A percentile compares a stretch with the other conserved stretches of the same genome.
Evolutionary conservation across 306 rosid genomes (phyloP).

Genomic region (Ceratonia siliqua): DNA sequence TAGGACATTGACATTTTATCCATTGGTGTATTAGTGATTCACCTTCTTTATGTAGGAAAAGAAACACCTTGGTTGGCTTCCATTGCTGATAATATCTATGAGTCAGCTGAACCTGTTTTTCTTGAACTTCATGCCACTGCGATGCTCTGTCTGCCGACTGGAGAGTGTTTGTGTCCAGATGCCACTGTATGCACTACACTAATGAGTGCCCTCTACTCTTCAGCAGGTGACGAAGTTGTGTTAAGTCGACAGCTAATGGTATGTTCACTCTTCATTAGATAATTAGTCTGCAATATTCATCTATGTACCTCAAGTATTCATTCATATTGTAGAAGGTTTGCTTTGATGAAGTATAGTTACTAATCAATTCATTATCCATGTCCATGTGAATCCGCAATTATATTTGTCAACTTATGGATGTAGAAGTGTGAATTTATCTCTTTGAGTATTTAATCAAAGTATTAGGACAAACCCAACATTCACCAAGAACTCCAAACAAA

Average conservation of each 20-base stretch:
- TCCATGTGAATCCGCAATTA: not conserved
- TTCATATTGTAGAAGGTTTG: not conserved
- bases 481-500: not conserved
- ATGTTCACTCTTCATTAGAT: slow-evolving; percentile 37
- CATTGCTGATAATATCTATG: slow-evolving; percentile 43
- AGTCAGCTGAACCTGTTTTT: slow-evolving; percentile 63
- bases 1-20: slow-evolving; percentile 17
- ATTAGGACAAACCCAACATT: not conserved
- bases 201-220: slow-evolving; percentile 80
- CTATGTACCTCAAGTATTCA: not conserved
- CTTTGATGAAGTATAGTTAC: not conserved
- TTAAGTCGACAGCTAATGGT: slow-evolving; percentile 71
- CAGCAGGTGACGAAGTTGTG: slow-evolving; percentile 70
- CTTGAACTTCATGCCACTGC: slow-evolving; percentile 90
- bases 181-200: slow-evolving; percentile 84
- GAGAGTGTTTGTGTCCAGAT: slow-evolving; percentile 89
- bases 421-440: not conserved
- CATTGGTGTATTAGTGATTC: slow-evolving; percentile 13
- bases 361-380: not conserved
- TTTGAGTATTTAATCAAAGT: not conserved
- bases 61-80: slow-evolving; percentile 75
- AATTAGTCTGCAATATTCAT: slow-evolving; percentile 3
- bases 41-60: slow-evolving; percentile 55
- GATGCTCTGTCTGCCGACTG: slow-evolving; percentile 92
- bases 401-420: not conserved